Base-by-base conservation (phyloP, 306 rosid genomes). In the Quillaja saponaria region DNA sequence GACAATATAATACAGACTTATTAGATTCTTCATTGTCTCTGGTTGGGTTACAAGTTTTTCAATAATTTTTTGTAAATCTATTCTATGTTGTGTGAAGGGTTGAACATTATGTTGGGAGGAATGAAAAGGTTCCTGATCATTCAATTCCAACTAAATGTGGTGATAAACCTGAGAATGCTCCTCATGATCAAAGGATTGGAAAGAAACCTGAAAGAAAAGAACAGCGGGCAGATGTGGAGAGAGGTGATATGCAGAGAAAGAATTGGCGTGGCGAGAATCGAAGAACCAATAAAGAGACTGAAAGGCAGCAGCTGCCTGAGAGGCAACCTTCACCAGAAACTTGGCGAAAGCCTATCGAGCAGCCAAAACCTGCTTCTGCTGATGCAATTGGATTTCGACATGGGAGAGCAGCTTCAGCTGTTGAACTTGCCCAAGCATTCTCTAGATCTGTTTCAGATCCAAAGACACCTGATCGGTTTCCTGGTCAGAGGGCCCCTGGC, bases 391-490 rank as follows among this genome's bases (percentile, higher is more conserved):
- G 86, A 18, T n/a, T 13, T 51, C 85, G 80, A 47, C 44, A 78
- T 0, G 87, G 89, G 61, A 85, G 87, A 75, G 97, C 85, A 35
- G 87, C 99, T 69, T 89, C 99, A 1, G 97, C 99, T 0, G 64
- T 94, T 40, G 99, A 94, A 63, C 97, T 94, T 68, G 99, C 95
- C 34, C 90, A 87, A 82, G 84, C 91, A 57, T 94, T 89, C 84
- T 94, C 99, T 13, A 89, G 72, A 75, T 86, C 99, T 11, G 87
- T 80, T 47, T 89, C 99, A 1, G 90, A 89, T 70, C 84, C 97
- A 2, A 83, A 75, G 38, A 63, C 61, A 34, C 52, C 78, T 25
- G 87, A 88, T 61, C 78, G 66, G 62, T 58, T 65, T 72, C 68
- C 95, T 5, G 75, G 77, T 66, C 86, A 76, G 55, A 81, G 74